A percentile compares a stretch with the other conserved stretches of the same genome.
These are phyloP conservation scores for Claviceps monticola DNA, from an alignment of 2,329 filamentous ascomycete genomes.

Conservation along the genomic window DNA sequence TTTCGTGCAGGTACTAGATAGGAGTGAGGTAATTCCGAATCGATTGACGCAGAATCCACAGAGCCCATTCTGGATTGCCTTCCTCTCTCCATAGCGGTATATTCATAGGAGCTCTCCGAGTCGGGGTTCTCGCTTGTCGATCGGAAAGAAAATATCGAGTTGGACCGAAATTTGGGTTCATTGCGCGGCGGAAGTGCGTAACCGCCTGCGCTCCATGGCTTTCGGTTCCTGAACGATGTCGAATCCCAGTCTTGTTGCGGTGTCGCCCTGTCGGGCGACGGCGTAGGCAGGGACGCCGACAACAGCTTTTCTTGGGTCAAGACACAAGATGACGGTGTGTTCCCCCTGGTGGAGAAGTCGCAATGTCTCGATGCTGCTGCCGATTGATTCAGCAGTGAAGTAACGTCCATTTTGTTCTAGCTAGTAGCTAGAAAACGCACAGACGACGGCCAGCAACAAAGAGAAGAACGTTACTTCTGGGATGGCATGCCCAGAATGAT, in stretches of 20 bases:
- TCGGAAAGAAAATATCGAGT: slow-evolving; percentile 10
- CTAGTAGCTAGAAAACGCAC: not conserved
- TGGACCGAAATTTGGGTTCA: slow-evolving; percentile 21
- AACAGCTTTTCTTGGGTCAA: slow-evolving; percentile 1
- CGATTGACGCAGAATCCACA: slow-evolving; percentile 13
- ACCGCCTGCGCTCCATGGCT: slow-evolving; percentile 37
- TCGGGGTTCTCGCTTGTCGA: slow-evolving; percentile 13
- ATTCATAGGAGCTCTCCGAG: slow-evolving; percentile 10
- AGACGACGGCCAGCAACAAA: not conserved
- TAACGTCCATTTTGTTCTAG: slow-evolving; percentile 24
- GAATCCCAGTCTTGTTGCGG: slow-evolving; percentile 11
- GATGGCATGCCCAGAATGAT: not conserved
- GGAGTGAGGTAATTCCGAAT: slow-evolving; percentile 3
- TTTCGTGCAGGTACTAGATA: not conserved
- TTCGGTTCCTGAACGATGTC: slow-evolving; percentile 19
- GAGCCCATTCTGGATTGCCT: slow-evolving; percentile 18
- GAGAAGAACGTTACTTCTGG: not conserved
- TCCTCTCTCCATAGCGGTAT: slow-evolving; percentile 9
- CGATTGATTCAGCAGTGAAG: slow-evolving; percentile 25
- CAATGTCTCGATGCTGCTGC: slow-evolving; percentile 7
- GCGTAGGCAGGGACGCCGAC: slow-evolving; percentile 16
- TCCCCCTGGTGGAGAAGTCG: slow-evolving; percentile 5
- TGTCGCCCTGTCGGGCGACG: slow-evolving; percentile 18
- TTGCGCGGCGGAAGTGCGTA: slow-evolving; percentile 31
- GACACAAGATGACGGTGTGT: slow-evolving; percentile 5